Evolutionary conservation across 1,284 basidiomycete genomes (phyloP), one percentile per base, ranked within the genome.

Genomic region (Earliella scabrosa): DNA sequence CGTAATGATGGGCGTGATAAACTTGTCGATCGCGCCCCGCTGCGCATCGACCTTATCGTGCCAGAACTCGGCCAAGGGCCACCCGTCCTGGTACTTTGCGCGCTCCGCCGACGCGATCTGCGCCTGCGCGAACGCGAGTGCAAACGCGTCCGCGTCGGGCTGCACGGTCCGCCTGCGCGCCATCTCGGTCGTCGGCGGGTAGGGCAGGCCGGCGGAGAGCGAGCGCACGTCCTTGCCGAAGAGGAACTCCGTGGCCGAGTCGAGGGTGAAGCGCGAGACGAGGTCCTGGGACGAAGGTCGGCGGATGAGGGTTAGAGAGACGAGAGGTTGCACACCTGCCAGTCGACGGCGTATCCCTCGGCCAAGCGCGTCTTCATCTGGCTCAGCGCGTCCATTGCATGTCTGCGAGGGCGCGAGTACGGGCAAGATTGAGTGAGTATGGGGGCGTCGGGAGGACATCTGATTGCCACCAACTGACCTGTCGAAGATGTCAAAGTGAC

Each of bases 401-500:
- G 70, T 34, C 65, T 66, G 23, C 8, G 26, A n/a, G n/a, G 24
- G 29, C 21, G 36, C 18, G n/a, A 31, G 35, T 39, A n/a, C n/a
- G n/a, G 1, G 2, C 21, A 4, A 23, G 20, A 26, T 5, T 13
- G 13, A 2, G n/a, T 16, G n/a, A 9, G 4, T 14, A 20, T 13
- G 34, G 14, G 11, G 7, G 7, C 29, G n/a, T 2, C 8, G n/a
- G n/a, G n/a, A n/a, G n/a, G 18, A 38, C 23, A 27, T 23, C 21
- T 20, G 29, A 20, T 11, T 13, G 20, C 21, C n/a, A n/a, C n/a
- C n/a, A n/a, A 18, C 48, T 36, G 13, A 61, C 61, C 57, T 50
- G 32, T 79, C 78, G 59, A 83, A 83, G 20, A 78, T 76, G 20
- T 83, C 80, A 40, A 81, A 80, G 54, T 83, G 75, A 44, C 71